Base-by-base conservation (phyloP, 1,284 basidiomycete species). In the Psilocybe mexicana region DNA sequence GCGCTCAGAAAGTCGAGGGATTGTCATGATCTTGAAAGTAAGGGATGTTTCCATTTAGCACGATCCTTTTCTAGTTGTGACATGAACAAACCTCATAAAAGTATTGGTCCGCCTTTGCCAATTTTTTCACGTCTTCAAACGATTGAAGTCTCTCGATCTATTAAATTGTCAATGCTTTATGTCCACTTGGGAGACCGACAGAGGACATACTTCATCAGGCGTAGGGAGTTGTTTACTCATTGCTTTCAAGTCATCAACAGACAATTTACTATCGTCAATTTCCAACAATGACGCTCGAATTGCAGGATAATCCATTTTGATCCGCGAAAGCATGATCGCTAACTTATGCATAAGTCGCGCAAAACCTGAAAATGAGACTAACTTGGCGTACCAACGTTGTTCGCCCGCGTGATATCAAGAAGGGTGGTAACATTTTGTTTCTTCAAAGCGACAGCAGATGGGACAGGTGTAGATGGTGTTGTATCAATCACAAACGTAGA, bases 51-150 rank as follows among this genome's bases (percentile, higher is more conserved):
- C 44, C 23, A 2, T 6, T 51, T 52, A n/a, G 28, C 24, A 14
- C 51, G 23, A 38, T 28, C 40, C 14, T 12, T 6, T n/a, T 44
- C 44, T 11, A 3, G 25, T 40, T 7, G 36, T 18, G 14, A 30
- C 33, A 7, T 24, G 23, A 12, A 66, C 74, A 61, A 58, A 90
- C 91, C 79, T 92, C 84, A 57, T 78, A 77, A 68, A 95, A 91
- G 73, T 91, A 96, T 67, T 89, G 89, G 69, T 97, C 94, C 18
- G 92, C 87, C 66, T 91, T 92, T 3, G 90, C 84, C 3, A 94
- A 78, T 70, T 88, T 88, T 57, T 76, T 78, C 18, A 87, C 76
- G 59, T 93, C 87, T 0, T 78, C 81, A 65, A 88, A 92, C 45
- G 83, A 82, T 59, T 81, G 83, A 43, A 94, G 80, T 18, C 86